Percentiles rank a stretch among this genome's conserved stretches.
Conservation (phyloP, 208 protist genomes). For the Vickermania spadyakhi region DNA sequence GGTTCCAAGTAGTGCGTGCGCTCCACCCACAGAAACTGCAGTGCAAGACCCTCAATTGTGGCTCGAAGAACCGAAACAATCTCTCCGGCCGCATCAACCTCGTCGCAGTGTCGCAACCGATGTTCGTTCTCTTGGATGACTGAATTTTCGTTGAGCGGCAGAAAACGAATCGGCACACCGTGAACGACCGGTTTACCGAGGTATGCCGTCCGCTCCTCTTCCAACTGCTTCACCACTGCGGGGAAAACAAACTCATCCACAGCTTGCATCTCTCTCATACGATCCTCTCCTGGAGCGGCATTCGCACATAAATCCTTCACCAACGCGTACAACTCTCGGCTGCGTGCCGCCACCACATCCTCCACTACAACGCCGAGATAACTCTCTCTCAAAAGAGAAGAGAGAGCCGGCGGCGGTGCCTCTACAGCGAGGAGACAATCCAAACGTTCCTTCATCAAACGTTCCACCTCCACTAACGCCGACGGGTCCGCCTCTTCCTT, state of each 20-base stretch:
- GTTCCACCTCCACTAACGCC: background rate
- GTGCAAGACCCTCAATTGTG: conserved; percentile 17
- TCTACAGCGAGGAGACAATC: background rate
- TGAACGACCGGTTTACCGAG: conserved; percentile 11
- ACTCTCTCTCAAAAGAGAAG: background rate
- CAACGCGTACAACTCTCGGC: conserved; percentile 7
- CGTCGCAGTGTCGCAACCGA: conserved; percentile 4
- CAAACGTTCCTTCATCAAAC: background rate
- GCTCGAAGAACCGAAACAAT: conserved; percentile 6
- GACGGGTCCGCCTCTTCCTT: no score
- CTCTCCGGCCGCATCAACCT: background rate
- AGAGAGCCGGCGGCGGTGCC: background rate
- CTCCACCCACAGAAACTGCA: background rate
- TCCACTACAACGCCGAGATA: conserved; percentile 3
- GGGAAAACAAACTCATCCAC: conserved; percentile 8
- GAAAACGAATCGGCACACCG: conserved; percentile 16
- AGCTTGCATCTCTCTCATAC: conserved; percentile 1
- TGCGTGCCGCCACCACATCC: conserved; percentile 8
- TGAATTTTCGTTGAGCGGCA: conserved; percentile 24
- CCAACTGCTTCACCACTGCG: conserved; percentile 13
- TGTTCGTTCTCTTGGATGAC: conserved; percentile 21
- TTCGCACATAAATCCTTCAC: conserved; percentile 7
- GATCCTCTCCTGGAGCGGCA: background rate
- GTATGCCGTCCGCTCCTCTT: conserved; percentile 18
- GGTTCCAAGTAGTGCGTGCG: conserved; percentile 19